phyloP scores from a whole-genome alignment of 1,284 basidiomycete species.

The Fomitopsis pinicola region DNA sequence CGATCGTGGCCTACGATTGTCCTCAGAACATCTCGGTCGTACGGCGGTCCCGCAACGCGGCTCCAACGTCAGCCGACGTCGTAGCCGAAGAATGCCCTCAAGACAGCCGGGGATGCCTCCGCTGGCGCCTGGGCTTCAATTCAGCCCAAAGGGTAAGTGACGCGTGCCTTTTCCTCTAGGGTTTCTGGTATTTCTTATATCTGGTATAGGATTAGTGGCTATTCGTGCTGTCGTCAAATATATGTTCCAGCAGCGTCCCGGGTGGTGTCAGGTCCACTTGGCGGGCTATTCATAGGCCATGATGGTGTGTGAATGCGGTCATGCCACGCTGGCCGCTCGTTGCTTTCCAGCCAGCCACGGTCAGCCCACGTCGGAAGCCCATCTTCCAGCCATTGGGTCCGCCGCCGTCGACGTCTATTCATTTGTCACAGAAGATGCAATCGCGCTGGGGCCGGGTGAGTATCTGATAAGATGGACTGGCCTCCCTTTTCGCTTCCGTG shows the following conservation, averaged over 20 bases:
- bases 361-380: not conserved
- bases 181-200: not conserved
- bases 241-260: not conserved
- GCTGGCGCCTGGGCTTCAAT: not conserved
- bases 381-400: not conserved
- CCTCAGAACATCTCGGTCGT: too few species aligned
- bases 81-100: not conserved
- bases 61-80: not conserved
- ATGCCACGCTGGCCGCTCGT: not conserved
- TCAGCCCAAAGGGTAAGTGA: not conserved
- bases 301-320: not conserved
- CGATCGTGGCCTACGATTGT: too few species aligned
- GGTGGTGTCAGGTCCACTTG: not conserved
- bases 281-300: not conserved
- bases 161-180: not conserved
- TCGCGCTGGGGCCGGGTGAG: not conserved
- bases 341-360: not conserved
- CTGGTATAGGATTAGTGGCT: not conserved
- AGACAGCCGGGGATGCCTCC: not conserved
- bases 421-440: conserved; percentile 4
- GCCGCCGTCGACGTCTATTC: not conserved
- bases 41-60: too few species aligned
- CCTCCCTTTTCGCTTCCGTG: not conserved
- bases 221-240: not conserved
- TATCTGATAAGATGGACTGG: conserved; percentile 31